phyloP scores from a whole-genome alignment of 345 rosid genomes.

The Gossypium thurberi region DNA sequence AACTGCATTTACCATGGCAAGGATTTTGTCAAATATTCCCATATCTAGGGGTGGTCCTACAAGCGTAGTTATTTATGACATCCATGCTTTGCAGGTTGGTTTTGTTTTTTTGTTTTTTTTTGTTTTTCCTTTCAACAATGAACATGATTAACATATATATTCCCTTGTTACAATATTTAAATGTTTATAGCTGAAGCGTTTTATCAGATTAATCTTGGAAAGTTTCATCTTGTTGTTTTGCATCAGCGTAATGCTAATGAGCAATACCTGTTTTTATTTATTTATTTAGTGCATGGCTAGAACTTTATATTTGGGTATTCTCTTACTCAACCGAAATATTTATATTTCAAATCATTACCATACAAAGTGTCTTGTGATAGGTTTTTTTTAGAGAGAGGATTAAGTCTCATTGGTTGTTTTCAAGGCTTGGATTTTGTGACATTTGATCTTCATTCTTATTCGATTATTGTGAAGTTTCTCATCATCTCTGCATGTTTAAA shows the following conservation, averaged over 20 bases:
- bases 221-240: neutral
- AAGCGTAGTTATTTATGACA: conserved; percentile 88
- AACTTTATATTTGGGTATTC: neutral
- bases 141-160: neutral
- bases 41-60: conserved; percentile 98
- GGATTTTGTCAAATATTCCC: conserved; percentile 90
- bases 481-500: no score
- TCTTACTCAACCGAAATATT: neutral
- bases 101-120: neutral
- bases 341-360: neutral
- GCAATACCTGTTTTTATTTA: neutral
- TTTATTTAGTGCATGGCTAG: neutral
- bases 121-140: neutral
- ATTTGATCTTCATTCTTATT: no score
- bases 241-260: no score
- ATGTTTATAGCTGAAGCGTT: neutral
- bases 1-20: conserved; percentile 96
- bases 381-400: neutral
- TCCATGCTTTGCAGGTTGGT: conserved; percentile 88
- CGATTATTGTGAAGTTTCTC: no score
- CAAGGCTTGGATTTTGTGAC: neutral
- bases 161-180: neutral
- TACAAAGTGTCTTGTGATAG: neutral
- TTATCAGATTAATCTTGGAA: neutral
- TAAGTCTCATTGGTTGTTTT: neutral